These are phyloP conservation scores for Rhodotorula graminis DNA, from an alignment of 768 basidiomycete species.

Conservation along the genomic window DNA sequence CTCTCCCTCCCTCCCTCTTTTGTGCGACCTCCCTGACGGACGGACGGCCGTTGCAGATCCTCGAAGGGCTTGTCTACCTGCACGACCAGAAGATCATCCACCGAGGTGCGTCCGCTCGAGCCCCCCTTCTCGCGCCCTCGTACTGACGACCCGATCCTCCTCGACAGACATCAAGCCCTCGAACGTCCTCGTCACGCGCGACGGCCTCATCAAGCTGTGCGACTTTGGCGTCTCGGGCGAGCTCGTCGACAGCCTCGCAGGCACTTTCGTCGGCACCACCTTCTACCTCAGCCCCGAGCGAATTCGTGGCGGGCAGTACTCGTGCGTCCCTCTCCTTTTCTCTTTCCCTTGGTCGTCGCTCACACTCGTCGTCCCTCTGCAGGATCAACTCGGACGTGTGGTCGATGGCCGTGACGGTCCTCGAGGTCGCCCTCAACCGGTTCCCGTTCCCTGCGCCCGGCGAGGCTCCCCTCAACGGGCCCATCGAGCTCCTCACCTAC, in stretches of 20 bases:
- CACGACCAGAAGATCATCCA: constrained; percentile 90
- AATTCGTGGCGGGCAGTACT: constrained; percentile 81
- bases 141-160: too few relatives aligned
- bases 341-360: not conserved
- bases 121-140: not conserved
- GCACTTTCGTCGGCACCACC: constrained; percentile 52
- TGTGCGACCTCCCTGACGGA: too few relatives aligned
- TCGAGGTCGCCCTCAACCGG: constrained; percentile 87
- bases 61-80: constrained; percentile 89
- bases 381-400: constrained; percentile 77
- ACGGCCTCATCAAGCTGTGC: constrained; percentile 52
- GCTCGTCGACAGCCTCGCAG: constrained; percentile 51
- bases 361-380: not conserved
- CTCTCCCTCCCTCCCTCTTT: constrained; percentile 1
- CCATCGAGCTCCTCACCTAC: constrained; percentile 90
- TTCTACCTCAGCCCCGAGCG: constrained; percentile 75
- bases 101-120: constrained; percentile 51
- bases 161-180: constrained; percentile 52
- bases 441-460: constrained; percentile 75
- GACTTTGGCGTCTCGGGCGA: constrained; percentile 54
- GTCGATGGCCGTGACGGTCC: constrained; percentile 90
- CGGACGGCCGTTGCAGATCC: too few relatives aligned
- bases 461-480: constrained; percentile 64
- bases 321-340: constrained; percentile 40
- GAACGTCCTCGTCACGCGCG: constrained; percentile 51